Base-by-base conservation (phyloP, 1,284 basidiomycete species). In the Pyrrhoderma noxium region DNA sequence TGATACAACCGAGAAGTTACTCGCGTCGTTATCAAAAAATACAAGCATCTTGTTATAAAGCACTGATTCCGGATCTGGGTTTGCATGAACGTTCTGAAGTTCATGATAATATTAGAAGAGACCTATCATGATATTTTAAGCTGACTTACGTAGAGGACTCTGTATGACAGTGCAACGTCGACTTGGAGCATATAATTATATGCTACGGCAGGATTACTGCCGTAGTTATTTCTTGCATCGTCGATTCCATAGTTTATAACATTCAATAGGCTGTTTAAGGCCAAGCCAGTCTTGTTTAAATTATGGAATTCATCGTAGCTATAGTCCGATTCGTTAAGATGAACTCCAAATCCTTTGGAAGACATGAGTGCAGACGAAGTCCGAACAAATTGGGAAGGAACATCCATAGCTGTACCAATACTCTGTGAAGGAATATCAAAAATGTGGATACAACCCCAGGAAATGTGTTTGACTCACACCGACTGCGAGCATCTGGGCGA, bases 261-360 rank as follows among this genome's bases (percentile, higher is more conserved):
- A n/a, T 22, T 23, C n/a, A 54, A 5, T 1, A 54, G 19, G 5
- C 43, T 21, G 8, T 27, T n/a, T 25, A 54, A 34, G n/a, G 53
- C 53, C 8, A 54, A 16, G 8, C 53, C 53, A 8, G 48, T 54
- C 37, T 54, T 54, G 37, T 54, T 54, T 16, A 54, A 38, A 18
- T 22, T n/a, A n/a, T 46, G 48, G 8, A 21, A n/a, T 11, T 42
- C 21, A 1, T 38, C 35, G 19, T 50, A 36, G 22, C 21, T 16
- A 36, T 49, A 54, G 38, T 54, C 53, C 14, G 19, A 39, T 27
- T 54, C 49, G 25, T 50, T 51, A 14, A 54, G 53, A 18, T 39
- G 23, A 3, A 41, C 44, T 14, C 43, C 49, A 40, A 50, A 47
- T 3, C 48, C 48, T 35, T 48, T 51, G 4, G 16, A 22, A 16